Base-by-base conservation (phyloP, 2,329 filamentous ascomycete species). In the Neospermospora avenae region DNA sequence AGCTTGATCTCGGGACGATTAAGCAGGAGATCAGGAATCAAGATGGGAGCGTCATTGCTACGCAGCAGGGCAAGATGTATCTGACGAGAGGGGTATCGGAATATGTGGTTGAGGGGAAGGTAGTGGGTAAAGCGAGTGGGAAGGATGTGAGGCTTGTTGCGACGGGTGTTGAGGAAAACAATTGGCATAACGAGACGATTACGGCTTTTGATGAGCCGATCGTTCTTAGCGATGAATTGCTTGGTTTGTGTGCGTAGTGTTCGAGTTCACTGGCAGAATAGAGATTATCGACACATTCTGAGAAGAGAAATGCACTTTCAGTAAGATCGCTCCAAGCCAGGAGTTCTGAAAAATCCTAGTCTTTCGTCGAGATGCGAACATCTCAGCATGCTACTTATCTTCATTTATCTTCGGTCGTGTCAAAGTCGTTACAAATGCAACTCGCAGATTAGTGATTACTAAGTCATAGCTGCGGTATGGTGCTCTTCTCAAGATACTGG, bases 1-100 rank as follows among this genome's bases (percentile, higher is more conserved):
- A 64, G 31, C 49, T 64, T 7, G 62, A 64, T 57, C 39, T 64
- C 34, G 62, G 62, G 14, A 55, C 54, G 8, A 49, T 60, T 25
- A 55, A 61, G 24, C 49, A 61, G 37, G 57, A 60, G 24, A 53
- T 64, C 41, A 24, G 34, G 24, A 60, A 62, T 35, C 49, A 10
- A 18, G 51, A 62, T 64, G 59, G 56, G 4, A 49, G 35, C 8
- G 49, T 25, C 20, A 49, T 64, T 48, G 62, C 59, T 3, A 22
- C 20, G 25, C 62, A 64, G 57, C 44, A 52, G 42, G 62, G 62
- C 4, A 59, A 53, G 54, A 42, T 41, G 37, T 62, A 64, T 56
- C 18, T 64, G 1, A 20, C 31, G 31, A 28, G 57, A 22, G 62
- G 62, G 7, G 57, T 59, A 35, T 28, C 62, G 31, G 52, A 20